A percentile compares a stretch with the other conserved stretches of the same genome.
Conservation (phyloP, 164 flowering plant genomes). For the Euptelea pleiosperma region DNA sequence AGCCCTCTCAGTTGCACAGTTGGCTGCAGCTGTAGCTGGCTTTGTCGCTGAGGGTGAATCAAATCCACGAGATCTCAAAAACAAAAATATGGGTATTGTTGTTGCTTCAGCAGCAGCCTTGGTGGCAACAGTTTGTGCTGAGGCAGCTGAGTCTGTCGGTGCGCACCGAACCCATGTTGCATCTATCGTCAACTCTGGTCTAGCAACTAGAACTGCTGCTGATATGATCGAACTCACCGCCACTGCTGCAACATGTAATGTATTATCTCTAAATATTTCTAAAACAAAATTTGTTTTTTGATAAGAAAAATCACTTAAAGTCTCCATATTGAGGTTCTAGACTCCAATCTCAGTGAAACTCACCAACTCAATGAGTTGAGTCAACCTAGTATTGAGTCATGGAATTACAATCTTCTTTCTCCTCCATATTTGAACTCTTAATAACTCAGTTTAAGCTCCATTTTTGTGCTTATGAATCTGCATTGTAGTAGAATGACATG, state of each 20-base stretch:
- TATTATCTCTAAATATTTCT: no score
- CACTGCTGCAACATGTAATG: slow-evolving; percentile 33
- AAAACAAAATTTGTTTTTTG: no score
- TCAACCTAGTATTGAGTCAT: no score
- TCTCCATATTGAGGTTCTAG: no score
- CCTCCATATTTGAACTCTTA: no score
- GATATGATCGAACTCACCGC: slow-evolving; percentile 28
- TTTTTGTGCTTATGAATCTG: no score
- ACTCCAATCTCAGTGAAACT: no score
- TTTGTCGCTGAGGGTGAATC: slow-evolving; percentile 13
- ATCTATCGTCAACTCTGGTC: slow-evolving; percentile 22
- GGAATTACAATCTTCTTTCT: no score
- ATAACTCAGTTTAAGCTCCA: no score
- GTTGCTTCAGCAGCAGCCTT: slow-evolving; percentile 30
- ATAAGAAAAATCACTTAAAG: no score
- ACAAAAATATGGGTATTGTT: slow-evolving; percentile 9
- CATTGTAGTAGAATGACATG: no score
- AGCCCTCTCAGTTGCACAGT: slow-evolving; percentile 28
- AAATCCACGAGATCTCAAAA: neutral
- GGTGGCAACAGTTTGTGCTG: slow-evolving; percentile 29
- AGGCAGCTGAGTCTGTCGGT: slow-evolving; percentile 32
- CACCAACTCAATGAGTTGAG: no score
- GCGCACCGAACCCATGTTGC: slow-evolving; percentile 23
- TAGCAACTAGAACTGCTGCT: slow-evolving; percentile 14
- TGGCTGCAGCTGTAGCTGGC: slow-evolving; percentile 32